Percentiles rank a stretch among this genome's conserved stretches.
These are phyloP conservation scores for Boletus rufocinnamomeus DNA, from an alignment of 768 basidiomycete genomes.

Conservation along the genomic window DNA sequence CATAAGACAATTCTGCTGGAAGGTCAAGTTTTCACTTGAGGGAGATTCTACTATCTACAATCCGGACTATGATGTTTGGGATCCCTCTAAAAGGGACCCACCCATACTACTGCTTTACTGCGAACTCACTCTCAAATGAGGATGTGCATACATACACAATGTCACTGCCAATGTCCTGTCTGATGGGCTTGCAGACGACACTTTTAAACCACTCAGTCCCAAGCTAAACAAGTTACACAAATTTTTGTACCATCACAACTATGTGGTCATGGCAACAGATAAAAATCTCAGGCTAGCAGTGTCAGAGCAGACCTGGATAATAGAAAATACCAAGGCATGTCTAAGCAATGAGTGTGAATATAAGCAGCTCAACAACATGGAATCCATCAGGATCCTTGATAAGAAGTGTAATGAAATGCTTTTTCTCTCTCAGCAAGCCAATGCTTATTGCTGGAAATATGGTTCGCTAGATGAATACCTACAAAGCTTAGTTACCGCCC, in stretches of 20 bases:
- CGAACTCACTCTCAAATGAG: background rate
- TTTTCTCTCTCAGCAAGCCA: background rate
- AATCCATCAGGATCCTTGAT: background rate
- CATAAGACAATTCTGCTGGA: no score
- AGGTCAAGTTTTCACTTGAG: no score
- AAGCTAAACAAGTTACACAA: no score
- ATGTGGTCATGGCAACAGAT: no score
- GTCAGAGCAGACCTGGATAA: no score
- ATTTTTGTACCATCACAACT: no score
- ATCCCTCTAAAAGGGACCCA: background rate
- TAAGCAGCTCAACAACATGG: no score
- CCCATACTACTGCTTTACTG: background rate
- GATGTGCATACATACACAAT: background rate
- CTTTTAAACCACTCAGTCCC: no score
- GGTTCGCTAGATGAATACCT: background rate
- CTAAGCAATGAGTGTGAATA: no score
- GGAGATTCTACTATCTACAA: no score
- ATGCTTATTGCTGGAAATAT: background rate
- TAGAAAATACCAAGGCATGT: background rate
- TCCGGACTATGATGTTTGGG: background rate
- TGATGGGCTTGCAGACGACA: no score
- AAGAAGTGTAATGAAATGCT: background rate
- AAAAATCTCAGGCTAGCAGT: no score
- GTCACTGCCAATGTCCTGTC: background rate
- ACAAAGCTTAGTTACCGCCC: rapidly evolving